phyloP scores from a whole-genome alignment of 805 yeast genomes.

The Sugiyamaella floridensis region DNA sequence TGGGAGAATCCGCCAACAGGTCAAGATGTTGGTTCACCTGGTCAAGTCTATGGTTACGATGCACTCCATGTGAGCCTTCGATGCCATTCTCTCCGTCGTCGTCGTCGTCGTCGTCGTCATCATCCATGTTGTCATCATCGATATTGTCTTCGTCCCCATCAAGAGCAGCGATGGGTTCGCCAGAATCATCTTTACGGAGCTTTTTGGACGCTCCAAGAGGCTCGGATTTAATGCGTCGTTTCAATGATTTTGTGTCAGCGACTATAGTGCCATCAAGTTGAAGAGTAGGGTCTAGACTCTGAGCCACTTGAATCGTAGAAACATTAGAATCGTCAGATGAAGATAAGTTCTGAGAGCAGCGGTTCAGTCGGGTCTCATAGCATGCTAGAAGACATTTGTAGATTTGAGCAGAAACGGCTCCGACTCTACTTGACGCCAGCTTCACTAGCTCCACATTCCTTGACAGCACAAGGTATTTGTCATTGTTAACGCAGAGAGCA shows the following conservation, averaged over 20 bases:
- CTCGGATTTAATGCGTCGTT: conserved; percentile 5
- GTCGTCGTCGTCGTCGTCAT: conserved; percentile 15
- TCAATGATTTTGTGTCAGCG: neutral
- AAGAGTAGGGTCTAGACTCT: conserved; percentile 13
- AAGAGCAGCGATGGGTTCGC: neutral
- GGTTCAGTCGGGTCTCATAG: conserved; percentile 45
- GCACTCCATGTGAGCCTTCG: neutral
- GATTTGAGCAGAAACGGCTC: conserved; percentile 57
- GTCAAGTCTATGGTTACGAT: conserved; percentile 4
- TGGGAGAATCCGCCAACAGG: conserved; percentile 47
- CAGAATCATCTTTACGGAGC: neutral
- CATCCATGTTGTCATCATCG: conserved; percentile 23
- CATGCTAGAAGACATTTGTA: conserved; percentile 51
- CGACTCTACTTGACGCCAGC: conserved; percentile 61
- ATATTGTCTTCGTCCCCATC: conserved; percentile 30
- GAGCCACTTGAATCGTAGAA: conserved; percentile 32
- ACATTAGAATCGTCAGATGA: conserved; percentile 27
- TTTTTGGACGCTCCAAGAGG: neutral
- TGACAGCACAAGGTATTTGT: conserved; percentile 58
- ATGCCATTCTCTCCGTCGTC: conserved; percentile 10
- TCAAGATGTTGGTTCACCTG: conserved; percentile 57
- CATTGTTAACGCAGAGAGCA: conserved; percentile 54
- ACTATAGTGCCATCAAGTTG: conserved; percentile 18
- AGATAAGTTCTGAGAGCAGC: conserved; percentile 26
- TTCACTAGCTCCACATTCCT: conserved; percentile 59